A percentile compares a stretch with the other conserved stretches of the same genome.
phyloP scores from a whole-genome alignment of 2,329 filamentous ascomycete genomes.

The Zalaria obscura region DNA sequence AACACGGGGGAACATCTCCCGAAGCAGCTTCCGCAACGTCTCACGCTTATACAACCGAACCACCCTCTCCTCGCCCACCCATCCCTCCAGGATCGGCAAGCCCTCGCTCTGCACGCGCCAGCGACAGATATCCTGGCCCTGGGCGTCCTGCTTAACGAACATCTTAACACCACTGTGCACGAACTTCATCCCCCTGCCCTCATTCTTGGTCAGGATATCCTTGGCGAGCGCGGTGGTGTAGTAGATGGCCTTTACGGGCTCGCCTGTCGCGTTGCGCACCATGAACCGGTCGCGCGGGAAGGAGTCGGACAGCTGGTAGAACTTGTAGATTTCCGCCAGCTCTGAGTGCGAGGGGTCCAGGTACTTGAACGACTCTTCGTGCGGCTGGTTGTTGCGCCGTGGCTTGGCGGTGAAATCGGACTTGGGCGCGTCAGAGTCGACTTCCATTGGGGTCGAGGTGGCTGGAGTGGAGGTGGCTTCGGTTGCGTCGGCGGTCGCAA shows the following conservation, averaged over 20 bases:
- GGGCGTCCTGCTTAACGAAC: conserved; percentile 96
- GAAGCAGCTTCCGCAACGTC: conserved; percentile 68
- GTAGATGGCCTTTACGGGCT: conserved; percentile 89
- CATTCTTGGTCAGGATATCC: conserved; percentile 74
- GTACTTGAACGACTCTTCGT: conserved; percentile 93
- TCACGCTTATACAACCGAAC: conserved; percentile 62
- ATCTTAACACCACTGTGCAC: conserved; percentile 96
- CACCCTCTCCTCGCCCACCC: conserved; percentile 66
- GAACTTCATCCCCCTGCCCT: conserved; percentile 84
- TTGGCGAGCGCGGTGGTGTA: conserved; percentile 79
- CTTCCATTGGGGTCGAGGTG: conserved; percentile 6
- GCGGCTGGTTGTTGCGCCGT: conserved; percentile 29
- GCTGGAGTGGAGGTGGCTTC: neutral
- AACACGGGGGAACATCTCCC: conserved; percentile 95
- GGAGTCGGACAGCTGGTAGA: conserved; percentile 70
- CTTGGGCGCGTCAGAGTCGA: neutral
- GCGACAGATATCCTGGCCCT: conserved; percentile 70
- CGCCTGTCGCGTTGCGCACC: conserved; percentile 82
- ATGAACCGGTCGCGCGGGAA: conserved; percentile 90
- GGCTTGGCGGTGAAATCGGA: conserved; percentile 3
- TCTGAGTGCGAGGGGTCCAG: conserved; percentile 60
- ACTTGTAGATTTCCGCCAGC: conserved; percentile 61
- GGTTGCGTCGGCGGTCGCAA: neutral
- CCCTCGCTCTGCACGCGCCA: conserved; percentile 97
- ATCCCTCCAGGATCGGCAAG: conserved; percentile 78